Percentiles rank a stretch among this genome's conserved stretches.
phyloP scores from a whole-genome alignment of 2,329 filamentous ascomycete genomes.

The Aspergillus sergii region DNA sequence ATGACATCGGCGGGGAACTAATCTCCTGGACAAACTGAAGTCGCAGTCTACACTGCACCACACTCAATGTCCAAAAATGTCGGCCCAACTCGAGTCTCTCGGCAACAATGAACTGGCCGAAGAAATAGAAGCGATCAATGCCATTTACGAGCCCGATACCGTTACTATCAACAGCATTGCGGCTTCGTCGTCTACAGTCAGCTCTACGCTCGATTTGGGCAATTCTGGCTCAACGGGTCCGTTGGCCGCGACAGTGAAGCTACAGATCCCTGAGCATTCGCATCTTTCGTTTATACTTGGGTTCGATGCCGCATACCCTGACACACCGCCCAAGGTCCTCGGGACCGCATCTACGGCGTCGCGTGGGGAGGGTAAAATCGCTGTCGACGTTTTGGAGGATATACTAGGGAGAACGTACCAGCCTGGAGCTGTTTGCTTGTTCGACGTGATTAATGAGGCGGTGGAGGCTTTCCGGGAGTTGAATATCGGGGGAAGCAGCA shows the following conservation, averaged over 20 bases:
- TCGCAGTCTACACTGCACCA: background rate
- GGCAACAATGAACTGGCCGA: slow-evolving; percentile 46
- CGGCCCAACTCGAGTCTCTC: slow-evolving; percentile 27
- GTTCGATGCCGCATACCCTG: slow-evolving; percentile 76
- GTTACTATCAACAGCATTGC: slow-evolving; percentile 47
- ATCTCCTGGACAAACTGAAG: background rate
- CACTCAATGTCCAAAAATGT: slow-evolving; percentile 13
- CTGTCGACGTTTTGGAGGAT: slow-evolving; percentile 69
- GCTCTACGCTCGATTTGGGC: slow-evolving; percentile 32
- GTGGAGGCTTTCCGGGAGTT: slow-evolving; percentile 58
- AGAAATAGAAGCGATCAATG: slow-evolving; percentile 52
- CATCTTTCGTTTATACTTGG: slow-evolving; percentile 55
- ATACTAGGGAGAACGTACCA: slow-evolving; percentile 70
- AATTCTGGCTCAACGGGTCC: slow-evolving; percentile 17
- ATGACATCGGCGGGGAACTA: slow-evolving; percentile 15
- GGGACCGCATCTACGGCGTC: slow-evolving; percentile 77
- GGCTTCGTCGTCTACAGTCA: slow-evolving; percentile 24
- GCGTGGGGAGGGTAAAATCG: slow-evolving; percentile 70
- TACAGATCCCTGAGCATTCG: slow-evolving; percentile 66
- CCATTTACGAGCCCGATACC: slow-evolving; percentile 67
- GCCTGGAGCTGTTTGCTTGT: slow-evolving; percentile 79
- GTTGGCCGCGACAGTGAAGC: slow-evolving; percentile 52
- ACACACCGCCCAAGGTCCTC: slow-evolving; percentile 70
- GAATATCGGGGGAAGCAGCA: slow-evolving; percentile 39
- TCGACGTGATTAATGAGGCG: slow-evolving; percentile 78